phyloP scores from a whole-genome alignment of 1,139 yeast genomes.

The Hanseniaspora sp. region DNA sequence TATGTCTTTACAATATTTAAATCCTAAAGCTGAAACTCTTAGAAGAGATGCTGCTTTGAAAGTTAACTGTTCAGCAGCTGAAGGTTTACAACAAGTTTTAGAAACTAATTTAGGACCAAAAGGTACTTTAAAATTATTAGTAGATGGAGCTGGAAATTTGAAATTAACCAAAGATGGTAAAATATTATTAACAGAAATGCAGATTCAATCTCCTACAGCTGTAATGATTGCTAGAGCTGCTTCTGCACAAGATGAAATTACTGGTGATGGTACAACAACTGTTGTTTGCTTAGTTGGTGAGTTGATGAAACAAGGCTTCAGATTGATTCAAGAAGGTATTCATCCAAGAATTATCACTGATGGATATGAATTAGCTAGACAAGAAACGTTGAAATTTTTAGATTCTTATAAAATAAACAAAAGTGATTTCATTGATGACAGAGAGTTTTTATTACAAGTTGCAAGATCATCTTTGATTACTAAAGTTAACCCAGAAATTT shows the following conservation, averaged over 20 bases:
- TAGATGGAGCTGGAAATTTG: constrained; percentile 92
- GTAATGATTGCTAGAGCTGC: constrained; percentile 98
- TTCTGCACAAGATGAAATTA: constrained; percentile 94
- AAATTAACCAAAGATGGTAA: constrained; percentile 96
- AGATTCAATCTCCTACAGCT: constrained; percentile 98
- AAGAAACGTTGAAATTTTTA: constrained; percentile 56
- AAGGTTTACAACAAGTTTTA: constrained; percentile 85
- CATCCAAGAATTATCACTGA: constrained; percentile 92
- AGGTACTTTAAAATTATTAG: constrained; percentile 91
- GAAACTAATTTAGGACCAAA: constrained; percentile 92
- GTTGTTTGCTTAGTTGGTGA: constrained; percentile 93
- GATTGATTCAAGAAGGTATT: constrained; percentile 84
- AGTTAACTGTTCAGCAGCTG: constrained; percentile 92
- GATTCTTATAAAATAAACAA: constrained; percentile 43
- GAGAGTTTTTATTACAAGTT: constrained; percentile 82
- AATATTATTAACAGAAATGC: constrained; percentile 89
- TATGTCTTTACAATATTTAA: constrained; percentile 63
- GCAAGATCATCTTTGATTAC: constrained; percentile 84
- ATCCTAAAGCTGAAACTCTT: constrained; percentile 93
- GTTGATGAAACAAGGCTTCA: constrained; percentile 83
- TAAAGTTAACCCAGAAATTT: constrained; percentile 64
- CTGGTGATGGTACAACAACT: constrained; percentile 99
- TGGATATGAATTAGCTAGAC: constrained; percentile 87
- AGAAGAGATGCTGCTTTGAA: constrained; percentile 91
- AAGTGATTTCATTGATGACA: constrained; percentile 39